Conservation (phyloP, 352 stramenopile genomes). For the Phytopythium mirpurense region DNA sequence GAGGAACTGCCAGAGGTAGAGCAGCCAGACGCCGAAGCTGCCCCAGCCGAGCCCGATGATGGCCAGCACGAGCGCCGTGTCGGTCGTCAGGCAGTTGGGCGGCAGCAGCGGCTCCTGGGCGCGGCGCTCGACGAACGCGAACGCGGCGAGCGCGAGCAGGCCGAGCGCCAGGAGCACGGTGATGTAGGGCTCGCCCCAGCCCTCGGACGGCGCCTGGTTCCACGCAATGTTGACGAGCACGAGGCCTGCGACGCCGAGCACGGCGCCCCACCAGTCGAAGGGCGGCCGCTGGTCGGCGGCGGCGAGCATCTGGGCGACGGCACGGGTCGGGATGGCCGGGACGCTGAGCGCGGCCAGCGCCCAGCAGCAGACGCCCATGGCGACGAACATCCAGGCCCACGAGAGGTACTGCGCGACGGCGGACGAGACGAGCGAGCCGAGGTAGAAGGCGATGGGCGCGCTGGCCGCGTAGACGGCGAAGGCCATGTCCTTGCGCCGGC, state of each 20-base stretch:
- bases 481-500: slow-evolving; percentile 5
- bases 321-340: neutral
- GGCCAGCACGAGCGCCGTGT: slow-evolving; percentile 2
- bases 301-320: neutral
- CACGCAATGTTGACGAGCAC: slow-evolving; percentile 6
- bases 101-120: slow-evolving; percentile 2
- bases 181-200: slow-evolving; percentile 4
- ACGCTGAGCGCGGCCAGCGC: neutral
- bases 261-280: slow-evolving; percentile 1
- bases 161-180: slow-evolving; percentile 1
- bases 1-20: slow-evolving; percentile 6
- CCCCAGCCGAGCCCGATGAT: slow-evolving; percentile 3
- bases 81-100: slow-evolving; percentile 1
- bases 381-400: slow-evolving; percentile 3
- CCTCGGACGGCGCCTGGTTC: slow-evolving; percentile 6
- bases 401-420: slow-evolving; percentile 2
- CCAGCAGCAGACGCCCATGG: slow-evolving; percentile 3
- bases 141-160: neutral
- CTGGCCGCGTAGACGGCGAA: neutral
- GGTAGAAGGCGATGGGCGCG: neutral
- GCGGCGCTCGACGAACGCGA: slow-evolving; percentile 2
- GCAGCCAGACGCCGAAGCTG: slow-evolving; percentile 6
- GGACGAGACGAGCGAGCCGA: slow-evolving; percentile 3
- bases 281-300: neutral
- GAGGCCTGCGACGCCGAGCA: slow-evolving; percentile 1